Conservation (phyloP, 371 early-diverging fungal genomes). For the Mucor circinelloides region DNA sequence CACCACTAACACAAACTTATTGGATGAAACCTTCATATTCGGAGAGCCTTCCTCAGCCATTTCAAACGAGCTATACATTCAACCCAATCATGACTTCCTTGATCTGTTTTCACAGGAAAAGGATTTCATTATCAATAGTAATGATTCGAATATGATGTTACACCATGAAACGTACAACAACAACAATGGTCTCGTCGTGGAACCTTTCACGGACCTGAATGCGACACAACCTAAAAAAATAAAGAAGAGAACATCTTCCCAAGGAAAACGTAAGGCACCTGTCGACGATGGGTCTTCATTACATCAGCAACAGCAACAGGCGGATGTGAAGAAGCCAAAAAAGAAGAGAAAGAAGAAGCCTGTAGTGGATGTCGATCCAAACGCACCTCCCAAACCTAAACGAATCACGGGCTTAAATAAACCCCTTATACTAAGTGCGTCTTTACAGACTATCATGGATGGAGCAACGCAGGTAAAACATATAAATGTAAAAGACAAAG, state of each 20-base stretch:
- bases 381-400: constrained; percentile 46
- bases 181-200: neutral
- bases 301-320: neutral
- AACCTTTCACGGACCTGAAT: constrained; percentile 9
- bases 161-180: constrained; percentile 1
- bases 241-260: neutral
- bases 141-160: constrained; percentile 1
- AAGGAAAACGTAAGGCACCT: neutral
- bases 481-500: no score
- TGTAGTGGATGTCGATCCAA: constrained; percentile 22
- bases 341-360: constrained; percentile 5
- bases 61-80: neutral
- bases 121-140: neutral
- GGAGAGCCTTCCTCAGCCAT: neutral
- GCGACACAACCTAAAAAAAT: neutral
- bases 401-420: constrained; percentile 49
- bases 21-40: neutral
- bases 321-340: neutral
- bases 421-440: constrained; percentile 47
- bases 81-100: neutral
- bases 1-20: neutral
- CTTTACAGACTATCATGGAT: constrained; percentile 41
- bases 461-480: constrained; percentile 49
- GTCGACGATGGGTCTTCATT: neutral
- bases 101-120: constrained; percentile 7